Conservation (phyloP, 495 filamentous ascomycete species). For the Xylaria flabelliformis region DNA sequence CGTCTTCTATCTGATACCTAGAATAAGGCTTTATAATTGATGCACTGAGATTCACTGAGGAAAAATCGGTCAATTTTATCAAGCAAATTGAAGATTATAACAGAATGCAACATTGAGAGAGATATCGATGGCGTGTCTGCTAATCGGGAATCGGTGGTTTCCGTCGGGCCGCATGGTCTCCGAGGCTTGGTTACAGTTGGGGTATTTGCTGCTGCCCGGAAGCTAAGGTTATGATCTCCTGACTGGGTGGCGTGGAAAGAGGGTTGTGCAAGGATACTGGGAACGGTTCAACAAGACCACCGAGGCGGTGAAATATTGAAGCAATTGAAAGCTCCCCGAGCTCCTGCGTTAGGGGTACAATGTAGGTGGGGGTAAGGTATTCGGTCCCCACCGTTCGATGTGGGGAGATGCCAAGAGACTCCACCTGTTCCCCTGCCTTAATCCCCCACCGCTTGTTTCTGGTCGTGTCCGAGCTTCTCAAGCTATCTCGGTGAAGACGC, state of each 20-base stretch:
- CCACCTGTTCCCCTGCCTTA: background rate
- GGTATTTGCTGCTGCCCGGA: background rate
- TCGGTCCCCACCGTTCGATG: background rate
- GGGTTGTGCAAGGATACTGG: background rate
- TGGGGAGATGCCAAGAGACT: background rate
- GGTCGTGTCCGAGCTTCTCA: background rate
- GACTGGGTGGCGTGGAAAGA: background rate
- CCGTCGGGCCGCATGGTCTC: background rate
- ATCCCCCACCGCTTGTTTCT: constrained; percentile 1
- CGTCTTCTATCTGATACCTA: too few species aligned
- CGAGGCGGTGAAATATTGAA: constrained; percentile 1
- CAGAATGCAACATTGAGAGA: too few species aligned
- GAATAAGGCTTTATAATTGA: too few species aligned
- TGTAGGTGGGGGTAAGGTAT: background rate
- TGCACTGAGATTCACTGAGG: too few species aligned
- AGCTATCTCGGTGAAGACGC: constrained; percentile 1
- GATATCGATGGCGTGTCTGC: too few species aligned
- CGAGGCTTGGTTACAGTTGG: background rate
- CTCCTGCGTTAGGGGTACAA: too few species aligned
- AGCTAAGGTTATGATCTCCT: background rate
- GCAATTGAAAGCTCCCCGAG: too few species aligned
- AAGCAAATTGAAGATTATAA: too few species aligned
- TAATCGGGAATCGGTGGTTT: background rate
- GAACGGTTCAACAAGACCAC: background rate
- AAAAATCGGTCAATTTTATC: too few species aligned